Base-by-base conservation (phyloP, 1,284 basidiomycete genomes). In the Ceratobasidium sp. region DNA sequence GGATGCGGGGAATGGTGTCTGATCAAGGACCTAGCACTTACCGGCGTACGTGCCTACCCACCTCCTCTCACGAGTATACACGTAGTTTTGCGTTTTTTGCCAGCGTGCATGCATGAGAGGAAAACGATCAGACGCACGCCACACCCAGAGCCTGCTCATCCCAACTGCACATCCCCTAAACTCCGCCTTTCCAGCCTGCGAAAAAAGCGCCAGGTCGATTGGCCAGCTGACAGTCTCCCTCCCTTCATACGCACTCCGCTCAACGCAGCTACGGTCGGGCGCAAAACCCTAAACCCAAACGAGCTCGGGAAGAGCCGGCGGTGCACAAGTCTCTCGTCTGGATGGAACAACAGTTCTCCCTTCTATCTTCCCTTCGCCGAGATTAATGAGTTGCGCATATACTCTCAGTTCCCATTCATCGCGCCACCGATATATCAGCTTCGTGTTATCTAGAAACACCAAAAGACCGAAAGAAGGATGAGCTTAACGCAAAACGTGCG, bases 281-380 rank as follows among this genome's bases (percentile, higher is more conserved):
- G 52, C 40, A 42, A 75, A 65, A 66, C 73, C 73, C 73, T 75
- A 66, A 65, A 66, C 73, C 73, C 73, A 75, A 74, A 65, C 48
- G 26, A 38, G 48, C 38, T 38, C 73, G 73, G 73, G 23, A 66
- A 56, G 46, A 75, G 33, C 73, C 73, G 73, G 61, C 48, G 61
- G 23, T 48, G 23, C 20, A 33, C 38, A 70, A 20, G 20, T 17
- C 61, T 17, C 38, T 42, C n/a, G 17, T 13, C 17, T 28, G 33
- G 23, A 20, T 57, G 10, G 54, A 2, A 23, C 23, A 33, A 15
- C 57, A 33, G 33, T 33, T 20, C 38, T 38, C n/a, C 42, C n/a
- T 65, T 12, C 10, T 42, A n/a, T 38, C 38, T 65, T 13, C 3
- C 20, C 42, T 44, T 44, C 26, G 33, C 40, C 61, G 61, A 64